Evolutionary conservation across 2,329 filamentous ascomycete genomes (phyloP).

Genomic region (Monilinia fructigena): DNA sequence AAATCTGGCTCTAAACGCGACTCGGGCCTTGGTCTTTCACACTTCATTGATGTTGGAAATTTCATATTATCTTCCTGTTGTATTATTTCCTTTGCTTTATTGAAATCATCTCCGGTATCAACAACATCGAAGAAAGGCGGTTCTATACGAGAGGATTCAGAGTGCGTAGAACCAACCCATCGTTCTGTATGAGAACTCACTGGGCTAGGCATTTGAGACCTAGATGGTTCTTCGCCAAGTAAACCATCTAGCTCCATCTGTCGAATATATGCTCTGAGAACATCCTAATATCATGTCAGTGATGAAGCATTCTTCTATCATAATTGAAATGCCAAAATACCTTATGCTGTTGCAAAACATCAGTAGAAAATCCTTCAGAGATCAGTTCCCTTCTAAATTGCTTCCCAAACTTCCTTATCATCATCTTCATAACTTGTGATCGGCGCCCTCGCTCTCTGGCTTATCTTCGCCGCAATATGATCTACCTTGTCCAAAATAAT

Average conservation of each 20-base stretch:
- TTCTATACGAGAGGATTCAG: conserved; percentile 15
- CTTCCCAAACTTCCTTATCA: conserved; percentile 57
- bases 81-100: conserved; percentile 34
- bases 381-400: conserved; percentile 59
- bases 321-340: conserved; percentile 41
- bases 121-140: conserved; percentile 33
- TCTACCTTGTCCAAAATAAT: conserved; percentile 61
- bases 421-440: conserved; percentile 43
- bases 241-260: conserved; percentile 57
- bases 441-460: conserved; percentile 43
- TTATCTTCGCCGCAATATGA: conserved; percentile 53
- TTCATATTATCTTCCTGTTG: conserved; percentile 39
- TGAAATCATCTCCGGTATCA: conserved; percentile 28
- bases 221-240: conserved; percentile 47
- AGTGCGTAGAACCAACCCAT: conserved; percentile 33
- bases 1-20: conserved; percentile 15
- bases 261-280: conserved; percentile 60
- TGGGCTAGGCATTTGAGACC: conserved; percentile 36
- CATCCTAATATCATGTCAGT: conserved; percentile 47
- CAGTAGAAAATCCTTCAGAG: conserved; percentile 56
- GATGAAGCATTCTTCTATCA: background rate
- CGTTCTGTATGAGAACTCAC: conserved; percentile 29
- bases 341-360: conserved; percentile 57
- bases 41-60: conserved; percentile 38
- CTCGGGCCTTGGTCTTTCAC: conserved; percentile 33